Conservation (phyloP, 495 filamentous ascomycete species). For the Neurospora sp. region DNA sequence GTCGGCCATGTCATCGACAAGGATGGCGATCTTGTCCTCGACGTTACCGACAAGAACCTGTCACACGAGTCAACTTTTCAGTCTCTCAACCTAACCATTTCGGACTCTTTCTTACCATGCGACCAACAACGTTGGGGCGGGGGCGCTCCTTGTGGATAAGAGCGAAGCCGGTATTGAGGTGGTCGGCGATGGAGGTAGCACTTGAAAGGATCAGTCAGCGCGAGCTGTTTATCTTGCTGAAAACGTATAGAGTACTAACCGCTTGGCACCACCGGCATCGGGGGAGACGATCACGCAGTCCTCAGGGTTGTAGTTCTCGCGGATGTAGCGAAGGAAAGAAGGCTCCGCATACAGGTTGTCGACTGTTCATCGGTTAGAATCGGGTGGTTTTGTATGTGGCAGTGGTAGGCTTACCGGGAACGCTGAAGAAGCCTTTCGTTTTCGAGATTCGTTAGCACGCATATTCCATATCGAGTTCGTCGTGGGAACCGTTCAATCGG, state of each 20-base stretch:
- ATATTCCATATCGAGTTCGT: background rate
- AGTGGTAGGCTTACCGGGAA: slow-evolving; percentile 38
- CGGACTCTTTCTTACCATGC: slow-evolving; percentile 73
- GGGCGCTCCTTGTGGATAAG: slow-evolving; percentile 98
- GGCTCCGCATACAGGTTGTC: slow-evolving; percentile 97
- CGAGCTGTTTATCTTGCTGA: background rate
- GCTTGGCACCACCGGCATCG: slow-evolving; percentile 92
- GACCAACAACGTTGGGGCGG: slow-evolving; percentile 87
- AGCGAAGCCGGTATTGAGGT: slow-evolving; percentile 89
- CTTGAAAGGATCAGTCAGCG: slow-evolving; percentile 21
- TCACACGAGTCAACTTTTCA: background rate
- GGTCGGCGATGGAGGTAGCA: slow-evolving; percentile 93
- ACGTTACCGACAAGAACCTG: slow-evolving; percentile 70
- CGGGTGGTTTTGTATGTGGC: background rate
- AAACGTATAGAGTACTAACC: slow-evolving; percentile 42
- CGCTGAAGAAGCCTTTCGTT: slow-evolving; percentile 92
- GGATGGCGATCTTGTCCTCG: slow-evolving; percentile 46
- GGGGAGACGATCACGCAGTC: slow-evolving; percentile 94
- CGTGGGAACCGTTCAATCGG: background rate
- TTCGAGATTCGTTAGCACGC: background rate
- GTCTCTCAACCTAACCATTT: slow-evolving; percentile 42
- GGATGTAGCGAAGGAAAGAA: slow-evolving; percentile 81
- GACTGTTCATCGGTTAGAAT: slow-evolving; percentile 1
- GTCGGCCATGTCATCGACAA: slow-evolving; percentile 74
- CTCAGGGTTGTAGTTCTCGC: slow-evolving; percentile 69